Evolutionary conservation across 2,329 filamentous ascomycete genomes (phyloP), one percentile per base, ranked within the genome.

Genomic region (Phyllosticta citrichinensis): DNA sequence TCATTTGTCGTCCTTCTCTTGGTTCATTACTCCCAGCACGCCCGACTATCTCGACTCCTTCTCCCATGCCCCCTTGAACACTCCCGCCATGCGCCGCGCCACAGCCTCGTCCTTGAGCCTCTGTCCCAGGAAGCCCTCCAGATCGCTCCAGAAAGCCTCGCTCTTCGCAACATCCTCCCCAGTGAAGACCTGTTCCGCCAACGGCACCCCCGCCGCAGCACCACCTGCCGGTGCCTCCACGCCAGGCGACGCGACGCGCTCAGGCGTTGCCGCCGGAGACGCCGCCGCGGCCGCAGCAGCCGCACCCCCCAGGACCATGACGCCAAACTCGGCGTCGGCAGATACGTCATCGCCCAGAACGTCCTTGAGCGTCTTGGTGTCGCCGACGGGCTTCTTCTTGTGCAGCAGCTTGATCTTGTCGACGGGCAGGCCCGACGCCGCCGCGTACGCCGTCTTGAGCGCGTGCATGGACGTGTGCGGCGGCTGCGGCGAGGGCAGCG

Each of bases 221-320:
- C 22, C 22, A 2, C 2, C 76, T 22, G 68, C 12, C 35, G 52
- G 22, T 5, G 52, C 22, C 5, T 40, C n/a, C 4, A 51, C 56
- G 3, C 17, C 57, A 33, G 40, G 51, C 6, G 57, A 22, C 40
- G 54, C 47, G 3, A 61, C 47, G 19, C 59, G 54, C 11, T 61
- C 59, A 2, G 58, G 58, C 40, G 58, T 60, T n/a, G 52, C 24
- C 11, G 52, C 56, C 22, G 47, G 77, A 67, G 56, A 5, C n/a
- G 74, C 72, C 24, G 24, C 14, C 33, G 11, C 27, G 5, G 19
- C 50, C 12, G 76, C 75, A 22, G 66, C 71, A 11, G 66, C 71
- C 20, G 24, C 83, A 14, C 90, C 91, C 2, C 88, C 89, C 71
- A 96, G 84, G 20, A 97, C 81, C 91, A 97, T 97, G 60, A 97